A percentile compares a stretch with the other conserved stretches of the same genome.
phyloP scores from a whole-genome alignment of 176 grass and related monocot genomes.

The Alloteropsis semialata region DNA sequence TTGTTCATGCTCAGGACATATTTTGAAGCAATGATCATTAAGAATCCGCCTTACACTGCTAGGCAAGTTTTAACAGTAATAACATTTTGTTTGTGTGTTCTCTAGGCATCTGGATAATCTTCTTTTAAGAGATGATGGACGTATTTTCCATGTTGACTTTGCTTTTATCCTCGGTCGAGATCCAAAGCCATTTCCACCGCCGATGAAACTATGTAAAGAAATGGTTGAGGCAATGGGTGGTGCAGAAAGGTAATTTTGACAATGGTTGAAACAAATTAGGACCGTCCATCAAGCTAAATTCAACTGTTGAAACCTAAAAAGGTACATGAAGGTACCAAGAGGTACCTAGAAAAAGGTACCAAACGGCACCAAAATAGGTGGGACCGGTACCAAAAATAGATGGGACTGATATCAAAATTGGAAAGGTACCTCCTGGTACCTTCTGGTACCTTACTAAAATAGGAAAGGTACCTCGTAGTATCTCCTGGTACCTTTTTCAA shows the following conservation, averaged over 20 bases:
- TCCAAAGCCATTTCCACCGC: conserved; percentile 96
- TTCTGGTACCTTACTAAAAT: too few relatives aligned
- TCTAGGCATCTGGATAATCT: conserved; percentile 97
- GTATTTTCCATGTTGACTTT: conserved; percentile 97
- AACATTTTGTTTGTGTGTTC: conserved; percentile 28
- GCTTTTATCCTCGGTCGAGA: conserved; percentile 94
- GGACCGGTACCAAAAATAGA: too few relatives aligned
- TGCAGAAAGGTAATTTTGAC: conserved; percentile 88
- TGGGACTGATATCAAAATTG: too few relatives aligned
- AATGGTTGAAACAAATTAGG: too few relatives aligned
- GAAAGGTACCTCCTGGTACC: too few relatives aligned
- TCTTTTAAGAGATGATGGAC: conserved; percentile 87
- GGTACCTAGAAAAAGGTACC: too few relatives aligned
- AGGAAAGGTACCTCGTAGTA: too few relatives aligned
- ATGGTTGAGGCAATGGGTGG: conserved; percentile 99
- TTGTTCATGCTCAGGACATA: conserved; percentile 4
- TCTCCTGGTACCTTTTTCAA: too few relatives aligned
- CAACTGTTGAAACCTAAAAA: too few relatives aligned
- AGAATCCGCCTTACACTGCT: not conserved
- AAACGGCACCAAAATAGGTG: too few relatives aligned
- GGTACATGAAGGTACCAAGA: too few relatives aligned
- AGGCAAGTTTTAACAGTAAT: conserved; percentile 26
- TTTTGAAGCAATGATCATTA: not conserved
- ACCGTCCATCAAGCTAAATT: too few relatives aligned
- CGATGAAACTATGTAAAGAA: conserved; percentile 99